Evolutionary conservation across 176 grass and related monocot genomes (phyloP), one percentile per base, ranked within the genome.

Genomic region (Alloteropsis semialata): DNA sequence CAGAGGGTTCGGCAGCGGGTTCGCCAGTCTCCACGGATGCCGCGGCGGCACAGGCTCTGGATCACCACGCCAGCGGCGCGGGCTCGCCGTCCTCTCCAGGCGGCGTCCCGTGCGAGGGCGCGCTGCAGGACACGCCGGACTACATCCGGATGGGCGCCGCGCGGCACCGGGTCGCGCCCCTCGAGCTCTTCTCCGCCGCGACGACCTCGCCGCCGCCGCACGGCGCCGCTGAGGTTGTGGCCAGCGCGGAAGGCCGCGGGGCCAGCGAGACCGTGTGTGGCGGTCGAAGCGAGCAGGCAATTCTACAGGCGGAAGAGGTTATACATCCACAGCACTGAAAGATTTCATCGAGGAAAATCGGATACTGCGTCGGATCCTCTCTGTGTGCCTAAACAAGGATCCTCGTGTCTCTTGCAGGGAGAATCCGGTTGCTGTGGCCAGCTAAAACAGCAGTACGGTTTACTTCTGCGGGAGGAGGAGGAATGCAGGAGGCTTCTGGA

Each of bases 101-200:
- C 39, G 88, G 67, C n/a, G 37, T 84, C 42, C 81, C 86, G 21
- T 55, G 24, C 36, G 92, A 80, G 16, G 88, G 59, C 50, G 46
- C 63, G 37, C 60, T 75, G 39, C 75, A 86, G 69, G 90, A 95
- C 50, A 93, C 90, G 45, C 92, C 92, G 18, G 92, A 98, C 66
- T 98, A 98, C 76, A 88, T 95, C 83, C 85, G 91, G 48, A 56
- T 65, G 53, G 63, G 80, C 75, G 80, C 69, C 32, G 51, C 79
- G 33, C 90, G 96, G 39, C 45, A 74, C 71, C 28, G 54, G 74
- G 87, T 92, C 42, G 53, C 87, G 66, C 91, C 96, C 18, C 18
- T 98, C 53, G 92, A 88, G 81, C 87, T 98, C 65, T 95, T 98
- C 82, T 88, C 89, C 44, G 78, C 3, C 24, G 22, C 9, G 19